Base-by-base conservation (phyloP, 352 stramenopile species). In the Globisporangium cylindrosporum region DNA sequence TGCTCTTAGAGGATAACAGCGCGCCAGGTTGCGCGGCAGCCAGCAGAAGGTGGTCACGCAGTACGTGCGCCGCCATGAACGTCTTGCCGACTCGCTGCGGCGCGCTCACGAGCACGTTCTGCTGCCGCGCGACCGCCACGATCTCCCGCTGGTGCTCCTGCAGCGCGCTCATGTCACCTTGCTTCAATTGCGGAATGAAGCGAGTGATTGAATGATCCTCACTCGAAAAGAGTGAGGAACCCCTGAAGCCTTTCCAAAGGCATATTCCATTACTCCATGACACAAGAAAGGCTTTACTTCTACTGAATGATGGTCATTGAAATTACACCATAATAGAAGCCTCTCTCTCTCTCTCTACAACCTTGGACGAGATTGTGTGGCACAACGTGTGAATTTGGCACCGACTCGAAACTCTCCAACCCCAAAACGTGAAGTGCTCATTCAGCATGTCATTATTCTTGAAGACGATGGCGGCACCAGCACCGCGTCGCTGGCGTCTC, bases 81-180 rank as follows among this genome's bases (percentile, higher is more conserved):
- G 83, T 94, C 73, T 94, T 94, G 54, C 88, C 88, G 6, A 94
- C 68, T 14, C 74, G 64, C 36, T 74, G 73, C 25, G 79, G 56
- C 4, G 85, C 84, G 67, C 81, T 89, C 9, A 96, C 53, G 25
- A 93, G 61, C 53, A 87, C 80, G 59, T 88, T 94, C 62, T 80
- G 83, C 34, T 67, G 71, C 15, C 69, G 74, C 56, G 84, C 88
- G 24, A 96, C 74, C 36, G 81, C 82, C 65, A 85, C 76, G 67
- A 93, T 79, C 73, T 96, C 88, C 10, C 70, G 73, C 69, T 94
- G 80, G 62, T 96, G 84, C 56, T 85, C 71, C 62, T 73, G 82
- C 27, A 90, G 67, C 29, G 76, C 62, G 54, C 72, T 76, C 63
- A 70, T 73, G 7, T 25, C 15, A 2, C 3, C 14, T 60, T 24